A percentile compares a stretch with the other conserved stretches of the same genome.
Evolutionary conservation across 768 basidiomycete genomes (phyloP).

Genomic region (Pisolithus marmoratus): DNA sequence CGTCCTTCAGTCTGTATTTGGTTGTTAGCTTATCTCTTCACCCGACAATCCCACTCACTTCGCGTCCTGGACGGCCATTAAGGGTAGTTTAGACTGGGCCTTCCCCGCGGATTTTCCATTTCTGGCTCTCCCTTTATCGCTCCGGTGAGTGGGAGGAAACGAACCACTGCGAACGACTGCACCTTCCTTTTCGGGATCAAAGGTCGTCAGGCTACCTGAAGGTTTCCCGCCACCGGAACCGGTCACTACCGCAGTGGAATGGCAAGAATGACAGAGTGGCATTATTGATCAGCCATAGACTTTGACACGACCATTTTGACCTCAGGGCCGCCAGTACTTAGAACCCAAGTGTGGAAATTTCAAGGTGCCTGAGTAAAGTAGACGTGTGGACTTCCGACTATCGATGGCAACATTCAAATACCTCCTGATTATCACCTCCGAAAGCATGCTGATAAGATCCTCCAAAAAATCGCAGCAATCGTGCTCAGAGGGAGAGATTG

Average conservation of each 20-base stretch:
- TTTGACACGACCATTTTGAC: too few relatives aligned
- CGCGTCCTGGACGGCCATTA: neutral
- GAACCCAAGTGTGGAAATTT: too few relatives aligned
- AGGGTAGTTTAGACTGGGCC: neutral
- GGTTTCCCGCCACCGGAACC: neutral
- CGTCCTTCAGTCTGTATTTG: conserved; percentile 23
- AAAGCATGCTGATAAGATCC: too few relatives aligned
- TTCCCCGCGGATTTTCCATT: conserved; percentile 1
- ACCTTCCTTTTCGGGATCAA: conserved; percentile 12
- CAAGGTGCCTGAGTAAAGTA: too few relatives aligned
- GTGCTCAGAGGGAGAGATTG: too few relatives aligned
- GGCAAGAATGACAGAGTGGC: neutral
- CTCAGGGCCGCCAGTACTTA: too few relatives aligned
- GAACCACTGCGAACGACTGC: conserved; percentile 5
- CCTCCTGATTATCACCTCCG: too few relatives aligned
- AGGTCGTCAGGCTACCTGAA: neutral
- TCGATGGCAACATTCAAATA: too few relatives aligned
- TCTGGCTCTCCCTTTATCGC: conserved; percentile 21
- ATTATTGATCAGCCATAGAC: neutral
- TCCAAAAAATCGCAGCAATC: too few relatives aligned
- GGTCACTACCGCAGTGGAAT: too few relatives aligned
- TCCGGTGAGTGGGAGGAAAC: neutral
- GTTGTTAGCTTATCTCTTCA: conserved; percentile 20
- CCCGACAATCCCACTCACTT: neutral
- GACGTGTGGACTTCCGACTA: too few relatives aligned